Conservation (phyloP, 2,329 filamentous ascomycete species). For the Rutstroemia sp. region DNA sequence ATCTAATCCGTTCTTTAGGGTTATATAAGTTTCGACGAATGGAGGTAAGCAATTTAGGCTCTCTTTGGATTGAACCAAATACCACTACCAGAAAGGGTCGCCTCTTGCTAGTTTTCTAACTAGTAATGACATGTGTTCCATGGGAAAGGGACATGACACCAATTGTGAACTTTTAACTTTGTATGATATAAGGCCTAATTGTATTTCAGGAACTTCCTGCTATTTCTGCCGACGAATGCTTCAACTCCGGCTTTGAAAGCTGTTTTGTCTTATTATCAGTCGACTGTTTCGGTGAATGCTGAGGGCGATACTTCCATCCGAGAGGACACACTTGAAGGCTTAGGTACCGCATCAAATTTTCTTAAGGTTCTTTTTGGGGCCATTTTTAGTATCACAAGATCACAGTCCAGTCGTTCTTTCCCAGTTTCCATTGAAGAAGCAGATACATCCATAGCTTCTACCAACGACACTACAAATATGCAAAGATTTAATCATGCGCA, state of each 20-base stretch:
- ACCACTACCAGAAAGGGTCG: too few relatives aligned
- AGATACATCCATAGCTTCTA: neutral
- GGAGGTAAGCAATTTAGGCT: slow-evolving; percentile 61
- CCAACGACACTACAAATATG: slow-evolving; percentile 10
- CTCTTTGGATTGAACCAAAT: neutral
- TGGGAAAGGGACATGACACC: neutral
- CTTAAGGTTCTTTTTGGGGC: slow-evolving; percentile 68
- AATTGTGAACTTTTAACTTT: neutral
- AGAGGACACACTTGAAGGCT: slow-evolving; percentile 82
- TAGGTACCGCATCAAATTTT: slow-evolving; percentile 79
- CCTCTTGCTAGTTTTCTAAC: neutral
- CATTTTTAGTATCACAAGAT: slow-evolving; percentile 57
- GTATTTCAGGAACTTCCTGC: slow-evolving; percentile 69
- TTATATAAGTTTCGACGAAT: slow-evolving; percentile 84
- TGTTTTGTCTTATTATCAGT: slow-evolving; percentile 85
- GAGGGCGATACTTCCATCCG: slow-evolving; percentile 92
- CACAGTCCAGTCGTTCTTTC: slow-evolving; percentile 24
- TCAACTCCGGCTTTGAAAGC: slow-evolving; percentile 66
- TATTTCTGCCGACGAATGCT: slow-evolving; percentile 69
- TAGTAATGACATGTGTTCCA: neutral
- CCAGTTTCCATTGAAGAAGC: slow-evolving; percentile 5
- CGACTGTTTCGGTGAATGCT: slow-evolving; percentile 79
- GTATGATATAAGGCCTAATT: neutral
- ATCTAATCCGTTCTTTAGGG: slow-evolving; percentile 33
- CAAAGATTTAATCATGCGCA: slow-evolving; percentile 12